These are phyloP conservation scores for Fusarium succisae DNA, from an alignment of 2,329 filamentous ascomycete species.

Conservation along the genomic window DNA sequence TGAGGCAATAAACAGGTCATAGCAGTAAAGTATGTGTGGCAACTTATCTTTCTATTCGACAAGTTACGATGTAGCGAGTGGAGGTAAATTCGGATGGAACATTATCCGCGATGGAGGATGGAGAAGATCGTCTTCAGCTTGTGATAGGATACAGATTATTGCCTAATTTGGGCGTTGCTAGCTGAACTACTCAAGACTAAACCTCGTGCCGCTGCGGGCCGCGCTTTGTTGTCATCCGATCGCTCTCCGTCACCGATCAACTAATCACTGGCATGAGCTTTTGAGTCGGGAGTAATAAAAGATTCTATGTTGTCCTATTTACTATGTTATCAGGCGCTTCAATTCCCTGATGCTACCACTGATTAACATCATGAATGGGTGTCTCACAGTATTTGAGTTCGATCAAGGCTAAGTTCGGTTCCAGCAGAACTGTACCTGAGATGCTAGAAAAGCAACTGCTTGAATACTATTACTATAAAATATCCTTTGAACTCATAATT, in stretches of 20 bases:
- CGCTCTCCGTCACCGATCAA: accelerated
- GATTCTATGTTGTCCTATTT: accelerated
- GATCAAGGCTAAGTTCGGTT: too few species aligned
- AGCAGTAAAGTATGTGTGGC: not conserved
- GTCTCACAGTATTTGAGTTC: too few species aligned
- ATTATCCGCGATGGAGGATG: not conserved
- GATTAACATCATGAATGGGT: too few species aligned
- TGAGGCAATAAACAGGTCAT: not conserved
- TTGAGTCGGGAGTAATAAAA: not conserved
- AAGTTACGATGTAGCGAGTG: not conserved
- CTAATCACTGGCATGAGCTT: accelerated
- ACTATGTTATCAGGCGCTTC: too few species aligned
- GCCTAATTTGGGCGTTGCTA: not conserved
- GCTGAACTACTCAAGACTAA: not conserved
- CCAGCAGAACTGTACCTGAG: too few species aligned
- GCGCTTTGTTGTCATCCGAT: not conserved
- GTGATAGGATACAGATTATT: not conserved
- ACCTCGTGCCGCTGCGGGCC: not conserved
- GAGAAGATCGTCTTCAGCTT: not conserved
- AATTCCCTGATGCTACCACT: accelerated
- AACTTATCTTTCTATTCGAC: too few species aligned
- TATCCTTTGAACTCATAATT: too few species aligned
- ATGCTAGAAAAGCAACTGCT: too few species aligned
- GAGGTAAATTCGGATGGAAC: too few species aligned
- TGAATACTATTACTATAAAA: too few species aligned